Conservation (phyloP, 2,329 filamentous ascomycete species). For the Sporothrix variecibatus region DNA sequence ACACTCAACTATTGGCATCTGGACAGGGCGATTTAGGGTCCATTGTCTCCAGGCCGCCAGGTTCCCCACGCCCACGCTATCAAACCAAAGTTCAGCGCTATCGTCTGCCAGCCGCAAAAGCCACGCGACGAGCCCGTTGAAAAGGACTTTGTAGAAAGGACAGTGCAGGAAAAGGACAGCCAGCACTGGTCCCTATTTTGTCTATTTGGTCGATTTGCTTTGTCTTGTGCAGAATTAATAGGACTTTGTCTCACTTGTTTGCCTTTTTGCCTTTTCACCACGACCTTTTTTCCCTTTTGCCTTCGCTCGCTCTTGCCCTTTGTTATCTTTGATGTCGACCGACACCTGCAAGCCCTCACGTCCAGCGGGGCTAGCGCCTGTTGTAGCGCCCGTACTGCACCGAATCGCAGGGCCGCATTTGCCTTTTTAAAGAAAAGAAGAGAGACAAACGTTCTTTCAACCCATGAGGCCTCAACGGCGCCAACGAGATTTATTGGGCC, state of each 20-base stretch:
- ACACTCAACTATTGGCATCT: conserved; percentile 2
- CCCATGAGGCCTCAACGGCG: neutral
- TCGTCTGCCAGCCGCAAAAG: neutral
- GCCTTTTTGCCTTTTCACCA: neutral
- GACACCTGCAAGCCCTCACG: neutral
- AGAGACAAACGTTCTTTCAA: neutral
- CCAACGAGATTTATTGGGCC: neutral
- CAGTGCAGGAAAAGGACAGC: neutral
- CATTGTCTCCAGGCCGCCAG: neutral
- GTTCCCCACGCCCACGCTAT: neutral
- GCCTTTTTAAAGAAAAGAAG: neutral
- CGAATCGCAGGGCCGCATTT: neutral
- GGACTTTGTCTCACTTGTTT: neutral
- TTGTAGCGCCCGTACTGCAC: neutral
- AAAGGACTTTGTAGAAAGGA: neutral
- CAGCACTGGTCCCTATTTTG: neutral
- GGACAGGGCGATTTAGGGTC: neutral
- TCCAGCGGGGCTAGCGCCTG: neutral
- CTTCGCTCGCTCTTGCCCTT: neutral
- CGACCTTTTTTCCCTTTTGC: neutral
- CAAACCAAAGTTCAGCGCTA: neutral
- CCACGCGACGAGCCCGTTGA: neutral
- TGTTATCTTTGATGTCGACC: neutral
- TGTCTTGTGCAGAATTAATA: neutral
- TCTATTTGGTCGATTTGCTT: neutral